A percentile compares a stretch with the other conserved stretches of the same genome.
These are phyloP conservation scores for Syzygium jambos DNA, from an alignment of 345 rosid species.

Conservation along the genomic window DNA sequence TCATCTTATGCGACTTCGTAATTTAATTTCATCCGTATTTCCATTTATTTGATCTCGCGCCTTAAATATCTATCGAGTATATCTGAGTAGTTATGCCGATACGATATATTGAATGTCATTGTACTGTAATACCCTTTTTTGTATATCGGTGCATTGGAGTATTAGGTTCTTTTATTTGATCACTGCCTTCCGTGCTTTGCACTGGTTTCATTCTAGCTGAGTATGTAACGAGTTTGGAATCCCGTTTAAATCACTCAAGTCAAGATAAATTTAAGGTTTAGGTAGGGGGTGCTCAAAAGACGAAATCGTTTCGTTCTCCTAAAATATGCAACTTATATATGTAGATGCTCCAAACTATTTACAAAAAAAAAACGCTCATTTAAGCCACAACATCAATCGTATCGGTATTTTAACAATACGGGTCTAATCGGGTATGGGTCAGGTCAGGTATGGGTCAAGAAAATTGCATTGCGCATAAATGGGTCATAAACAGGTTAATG, in stretches of 20 bases:
- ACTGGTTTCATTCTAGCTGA: accelerated
- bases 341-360: not conserved
- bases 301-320: not conserved
- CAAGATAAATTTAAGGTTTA: accelerated
- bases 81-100: not conserved
- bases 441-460: too few relatives aligned
- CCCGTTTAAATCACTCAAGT: not conserved
- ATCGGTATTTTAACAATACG: too few relatives aligned
- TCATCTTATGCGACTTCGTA: not conserved
- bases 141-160: not conserved
- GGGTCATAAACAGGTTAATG: too few relatives aligned
- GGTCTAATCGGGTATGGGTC: too few relatives aligned
- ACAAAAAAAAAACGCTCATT: not conserved
- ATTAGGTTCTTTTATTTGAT: not conserved
- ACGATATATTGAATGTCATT: accelerated
- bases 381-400: not conserved
- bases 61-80: accelerated
- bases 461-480: too few relatives aligned
- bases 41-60: not conserved
- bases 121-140: accelerated
- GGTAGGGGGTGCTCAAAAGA: not conserved
- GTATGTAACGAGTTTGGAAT: not conserved
- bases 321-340: not conserved
- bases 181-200: not conserved
- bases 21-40: not conserved